These are phyloP conservation scores for Penicillium nucicola DNA, from an alignment of 495 filamentous ascomycete genomes.

Conservation along the genomic window DNA sequence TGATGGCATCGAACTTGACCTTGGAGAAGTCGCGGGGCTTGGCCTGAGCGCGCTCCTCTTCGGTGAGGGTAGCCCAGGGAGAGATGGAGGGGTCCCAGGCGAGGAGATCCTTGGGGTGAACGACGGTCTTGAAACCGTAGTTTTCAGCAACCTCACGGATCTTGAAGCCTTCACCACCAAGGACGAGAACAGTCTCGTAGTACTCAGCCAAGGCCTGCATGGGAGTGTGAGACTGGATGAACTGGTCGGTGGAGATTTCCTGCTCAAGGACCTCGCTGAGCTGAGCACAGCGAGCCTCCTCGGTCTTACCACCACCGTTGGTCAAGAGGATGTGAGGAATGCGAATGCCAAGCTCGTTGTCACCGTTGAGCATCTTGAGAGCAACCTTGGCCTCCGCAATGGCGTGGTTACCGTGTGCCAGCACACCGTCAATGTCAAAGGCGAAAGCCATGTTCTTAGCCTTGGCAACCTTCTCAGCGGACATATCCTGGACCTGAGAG, in stretches of 20 bases:
- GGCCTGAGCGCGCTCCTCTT: constrained; percentile 63
- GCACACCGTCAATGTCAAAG: constrained; percentile 90
- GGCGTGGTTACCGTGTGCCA: constrained; percentile 73
- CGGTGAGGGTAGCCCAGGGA: constrained; percentile 73
- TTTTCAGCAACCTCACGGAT: constrained; percentile 79
- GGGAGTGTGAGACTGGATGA: constrained; percentile 92
- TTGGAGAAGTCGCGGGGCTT: constrained; percentile 64
- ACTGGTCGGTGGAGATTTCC: constrained; percentile 76
- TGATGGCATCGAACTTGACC: constrained; percentile 75
- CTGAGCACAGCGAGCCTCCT: constrained; percentile 77
- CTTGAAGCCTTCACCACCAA: constrained; percentile 86
- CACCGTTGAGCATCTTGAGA: constrained; percentile 81
- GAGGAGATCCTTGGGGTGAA: constrained; percentile 87
- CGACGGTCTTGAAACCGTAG: constrained; percentile 85
- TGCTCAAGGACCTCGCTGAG: constrained; percentile 71
- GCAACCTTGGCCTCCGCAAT: constrained; percentile 81
- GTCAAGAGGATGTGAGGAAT: constrained; percentile 91
- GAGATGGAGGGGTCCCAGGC: constrained; percentile 79
- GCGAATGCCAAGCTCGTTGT: constrained; percentile 82
- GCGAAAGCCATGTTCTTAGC: constrained; percentile 78
- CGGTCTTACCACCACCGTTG: constrained; percentile 90
- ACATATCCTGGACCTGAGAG: constrained; percentile 69
- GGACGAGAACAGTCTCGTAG: constrained; percentile 80
- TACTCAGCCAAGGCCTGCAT: constrained; percentile 84
- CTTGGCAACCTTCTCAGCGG: constrained; percentile 60